Evolutionary conservation across 1,139 yeast genomes (phyloP), one percentile per base, ranked within the genome.

Genomic region (Suhomyces ambrosiae): DNA sequence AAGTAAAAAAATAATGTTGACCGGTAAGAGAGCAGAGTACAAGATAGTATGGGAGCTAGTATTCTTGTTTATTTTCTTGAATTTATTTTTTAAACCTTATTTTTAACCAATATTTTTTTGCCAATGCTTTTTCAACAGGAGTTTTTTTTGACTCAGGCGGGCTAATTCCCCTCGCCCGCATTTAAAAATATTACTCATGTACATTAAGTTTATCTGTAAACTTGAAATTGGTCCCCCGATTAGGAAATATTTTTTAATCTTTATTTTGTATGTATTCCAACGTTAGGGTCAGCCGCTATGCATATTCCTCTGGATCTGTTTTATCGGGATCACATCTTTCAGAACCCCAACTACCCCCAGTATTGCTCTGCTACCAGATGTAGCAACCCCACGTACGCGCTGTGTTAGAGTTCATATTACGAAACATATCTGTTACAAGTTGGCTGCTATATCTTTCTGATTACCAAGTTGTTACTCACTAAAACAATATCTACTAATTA

Each of bases 221-320:
- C 40, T 29, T 39, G 40, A 35, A 39, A 39, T 39, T 39, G 30
- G 16, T 23, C 21, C 26, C 41, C 38, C 22, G 16, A 24, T 30
- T 34, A 26, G 35, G 41, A 15, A 21, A 19, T 24, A 32, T 28
- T 27, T 23, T 32, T 17, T 28, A 21, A 14, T 14, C 7, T 30
- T 30, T 28, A 13, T 21, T 14, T 27, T 16, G 22, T 13, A n/a
- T 8, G 29, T n/a, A n/a, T 26, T 5, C 29, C 19, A 26, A 26
- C 14, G 27, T 12, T 24, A 12, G 9, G 9, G 36, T 33, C 36
- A 33, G 31, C 36, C 31, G 30, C 31, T 23, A 11, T 27, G 36
- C 36, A 33, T 32, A 16, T 15, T 7, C 11, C 12, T 13, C 12
- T 11, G n/a, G 11, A 23, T 12, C 19, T 26, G 8, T 26, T 14